phyloP scores from a whole-genome alignment of 1,284 basidiomycete species.

The Ustilago loliicola region DNA sequence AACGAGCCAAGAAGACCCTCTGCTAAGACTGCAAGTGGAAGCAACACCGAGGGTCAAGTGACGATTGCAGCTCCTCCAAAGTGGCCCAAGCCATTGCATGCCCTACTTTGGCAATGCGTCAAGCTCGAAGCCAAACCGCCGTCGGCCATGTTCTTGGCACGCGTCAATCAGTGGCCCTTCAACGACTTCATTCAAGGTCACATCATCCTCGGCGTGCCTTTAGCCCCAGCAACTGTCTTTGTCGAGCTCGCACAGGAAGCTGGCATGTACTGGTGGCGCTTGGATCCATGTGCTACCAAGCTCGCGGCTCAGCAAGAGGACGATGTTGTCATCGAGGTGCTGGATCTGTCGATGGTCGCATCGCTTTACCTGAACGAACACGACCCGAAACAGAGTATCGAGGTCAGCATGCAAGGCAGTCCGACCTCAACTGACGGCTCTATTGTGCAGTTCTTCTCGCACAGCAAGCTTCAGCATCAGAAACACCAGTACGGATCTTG shows the following conservation, averaged over 20 bases:
- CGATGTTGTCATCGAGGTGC: constrained; percentile 46
- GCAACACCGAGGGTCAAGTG: not conserved
- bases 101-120: constrained; percentile 33
- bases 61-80: not conserved
- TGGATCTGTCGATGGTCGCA: constrained; percentile 46
- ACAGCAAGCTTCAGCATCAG: constrained; percentile 40
- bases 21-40: not conserved
- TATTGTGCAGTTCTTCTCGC: constrained; percentile 48
- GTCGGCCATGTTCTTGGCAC: constrained; percentile 32
- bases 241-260: constrained; percentile 53
- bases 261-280: constrained; percentile 47
- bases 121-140: constrained; percentile 26
- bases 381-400: constrained; percentile 37
- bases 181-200: constrained; percentile 53
- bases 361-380: constrained; percentile 43
- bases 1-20: not conserved
- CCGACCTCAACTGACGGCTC: constrained; percentile 32
- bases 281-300: constrained; percentile 14
- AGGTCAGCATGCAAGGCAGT: constrained; percentile 42
- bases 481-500: constrained; percentile 53
- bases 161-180: constrained; percentile 37
- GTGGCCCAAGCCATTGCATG: constrained; percentile 21
- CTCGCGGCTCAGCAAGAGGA: constrained; percentile 11
- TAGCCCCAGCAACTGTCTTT: constrained; percentile 52
- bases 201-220: constrained; percentile 40